Evolutionary conservation across 768 basidiomycete species (phyloP).

Genomic region (Amanita inopinata): DNA sequence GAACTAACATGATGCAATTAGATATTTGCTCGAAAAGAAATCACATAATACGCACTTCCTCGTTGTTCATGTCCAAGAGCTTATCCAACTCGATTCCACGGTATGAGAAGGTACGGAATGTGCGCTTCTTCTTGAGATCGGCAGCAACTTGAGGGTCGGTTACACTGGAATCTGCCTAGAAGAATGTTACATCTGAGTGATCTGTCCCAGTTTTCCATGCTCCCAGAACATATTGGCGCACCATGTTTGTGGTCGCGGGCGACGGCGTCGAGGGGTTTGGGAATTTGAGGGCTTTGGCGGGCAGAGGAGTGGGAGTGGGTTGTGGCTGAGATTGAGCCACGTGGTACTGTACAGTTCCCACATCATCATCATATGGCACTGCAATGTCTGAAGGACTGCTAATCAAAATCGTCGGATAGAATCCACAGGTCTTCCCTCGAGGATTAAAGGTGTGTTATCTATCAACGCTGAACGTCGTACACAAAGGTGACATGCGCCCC

Average conservation of each 20-base stretch:
- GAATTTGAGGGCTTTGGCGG: slow-evolving; percentile 17
- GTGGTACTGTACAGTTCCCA: slow-evolving; percentile 63
- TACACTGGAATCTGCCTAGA: slow-evolving; percentile 62
- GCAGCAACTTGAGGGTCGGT: slow-evolving; percentile 93
- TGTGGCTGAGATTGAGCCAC: slow-evolving; percentile 34
- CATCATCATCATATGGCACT: slow-evolving; percentile 12
- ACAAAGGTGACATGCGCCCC: not conserved
- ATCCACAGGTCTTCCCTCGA: slow-evolving; percentile 87
- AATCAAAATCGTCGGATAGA: slow-evolving; percentile 58
- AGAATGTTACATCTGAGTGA: not conserved
- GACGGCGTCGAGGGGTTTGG: slow-evolving; percentile 31
- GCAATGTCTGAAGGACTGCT: slow-evolving; percentile 18
- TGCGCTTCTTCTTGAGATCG: slow-evolving; percentile 97
- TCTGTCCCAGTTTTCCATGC: slow-evolving; percentile 10
- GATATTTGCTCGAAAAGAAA: not conserved
- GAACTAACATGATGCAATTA: slow-evolving; percentile 35
- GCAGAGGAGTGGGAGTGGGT: slow-evolving; percentile 21
- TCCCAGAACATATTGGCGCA: slow-evolving; percentile 17
- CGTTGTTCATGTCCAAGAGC: slow-evolving; percentile 92
- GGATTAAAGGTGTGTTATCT: slow-evolving; percentile 69
- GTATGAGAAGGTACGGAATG: slow-evolving; percentile 98
- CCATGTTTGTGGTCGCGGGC: slow-evolving; percentile 34
- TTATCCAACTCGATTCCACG: slow-evolving; percentile 98
- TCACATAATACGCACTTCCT: slow-evolving; percentile 58
- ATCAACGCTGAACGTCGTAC: not conserved